Base-by-base conservation (phyloP, 2,329 filamentous ascomycete species). In the Calonectria leucothoes region DNA sequence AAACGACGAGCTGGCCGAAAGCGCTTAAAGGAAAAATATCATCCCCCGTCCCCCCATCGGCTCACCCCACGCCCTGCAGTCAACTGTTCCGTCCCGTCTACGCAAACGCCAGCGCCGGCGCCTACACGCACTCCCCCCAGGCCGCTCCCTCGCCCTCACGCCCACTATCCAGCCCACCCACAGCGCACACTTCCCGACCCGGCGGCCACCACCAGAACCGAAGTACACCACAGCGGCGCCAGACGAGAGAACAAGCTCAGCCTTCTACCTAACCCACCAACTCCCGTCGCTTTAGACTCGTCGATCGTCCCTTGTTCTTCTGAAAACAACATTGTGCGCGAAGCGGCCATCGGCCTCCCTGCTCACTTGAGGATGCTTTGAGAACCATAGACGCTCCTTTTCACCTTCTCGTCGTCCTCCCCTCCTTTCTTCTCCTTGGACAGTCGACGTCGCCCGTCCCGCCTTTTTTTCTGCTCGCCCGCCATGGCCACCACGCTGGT, bases 351-450 rank as follows among this genome's bases (percentile, higher is more conserved):
- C 14, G 66, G 64, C 63, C 69, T 59, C 52, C 70, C 48, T 75
- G 66, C 64, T 31, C 55, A 69, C 73, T 73, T 35, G 68, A 79
- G 71, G 71, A 79, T 79, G 77, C 74, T 74, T 75, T 77, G 73
- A 79, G 68, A 69, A 72, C 37, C 48, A 45, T 25, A 52, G 23
- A 23, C 63, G 39, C 29, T 45, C 57, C 39, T 66, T 72, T 70
- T 74, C 69, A 68, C 39, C 71, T 73, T 74, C 74, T 75, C 75
- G 66, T 66, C 72, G 71, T 48, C 64, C 59, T 66, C 42, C 68
- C 35, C 67, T 59, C 48, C 61, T 45, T 39, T 61, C 3, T 31
- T 29, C 23, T 25, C 33, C 31, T 39, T 37, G 48, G 10, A 49
- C 33, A 33, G 31, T 25, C 48, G 29, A n/a, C 29, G 29, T 49